Percentiles rank a stretch among this genome's conserved stretches.
phyloP scores from a whole-genome alignment of 257 asterid species.

The Knoxia roxburghii region DNA sequence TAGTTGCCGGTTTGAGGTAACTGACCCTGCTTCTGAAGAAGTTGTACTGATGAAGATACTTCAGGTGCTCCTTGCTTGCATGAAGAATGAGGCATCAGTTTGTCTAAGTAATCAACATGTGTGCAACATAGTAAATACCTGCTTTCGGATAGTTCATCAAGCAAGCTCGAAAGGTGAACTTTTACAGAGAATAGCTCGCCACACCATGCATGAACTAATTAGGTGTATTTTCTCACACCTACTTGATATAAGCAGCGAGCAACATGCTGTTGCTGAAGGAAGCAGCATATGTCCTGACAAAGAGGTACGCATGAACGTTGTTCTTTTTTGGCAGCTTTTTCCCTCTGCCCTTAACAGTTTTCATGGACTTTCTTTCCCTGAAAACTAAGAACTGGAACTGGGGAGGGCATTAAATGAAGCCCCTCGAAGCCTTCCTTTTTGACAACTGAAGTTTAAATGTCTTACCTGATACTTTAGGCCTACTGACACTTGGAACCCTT shows the following conservation, averaged over 20 bases:
- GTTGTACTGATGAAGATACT: constrained; percentile 94
- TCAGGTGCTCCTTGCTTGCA: constrained; percentile 95
- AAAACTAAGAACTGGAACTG: background rate
- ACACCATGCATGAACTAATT: constrained; percentile 88
- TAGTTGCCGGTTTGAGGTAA: constrained; percentile 95
- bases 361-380: background rate
- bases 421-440: background rate
- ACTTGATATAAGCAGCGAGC: constrained; percentile 40
- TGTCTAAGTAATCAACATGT: constrained; percentile 78
- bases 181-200: constrained; percentile 79
- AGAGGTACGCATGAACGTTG: constrained; percentile 40
- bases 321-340: background rate
- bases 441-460: background rate
- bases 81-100: constrained; percentile 76
- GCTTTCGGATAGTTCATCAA: constrained; percentile 91
- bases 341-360: background rate
- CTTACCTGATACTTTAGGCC: background rate
- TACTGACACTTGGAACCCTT: background rate
- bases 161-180: constrained; percentile 88
- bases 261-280: constrained; percentile 24
- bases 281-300: constrained; percentile 26
- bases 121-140: constrained; percentile 79
- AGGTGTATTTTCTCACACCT: constrained; percentile 78
- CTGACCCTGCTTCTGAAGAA: constrained; percentile 98
- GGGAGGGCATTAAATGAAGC: background rate